Conservation (phyloP, 2,329 filamentous ascomycete species). For the Colletotrichum nymphaeae region DNA sequence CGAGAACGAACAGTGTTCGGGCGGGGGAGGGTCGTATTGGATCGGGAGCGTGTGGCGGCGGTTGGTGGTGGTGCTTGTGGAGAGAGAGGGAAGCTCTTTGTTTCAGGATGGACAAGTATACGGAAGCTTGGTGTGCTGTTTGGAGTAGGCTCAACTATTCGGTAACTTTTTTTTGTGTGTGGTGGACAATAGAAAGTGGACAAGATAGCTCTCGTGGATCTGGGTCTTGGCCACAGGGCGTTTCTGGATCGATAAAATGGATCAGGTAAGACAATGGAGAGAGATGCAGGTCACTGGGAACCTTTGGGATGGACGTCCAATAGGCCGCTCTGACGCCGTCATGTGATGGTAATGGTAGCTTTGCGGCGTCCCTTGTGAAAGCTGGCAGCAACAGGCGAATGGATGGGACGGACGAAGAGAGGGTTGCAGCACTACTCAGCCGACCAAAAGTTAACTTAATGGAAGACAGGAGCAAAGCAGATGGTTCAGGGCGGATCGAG, state of each 20-base stretch:
- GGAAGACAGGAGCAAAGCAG: background rate
- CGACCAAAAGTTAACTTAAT: background rate
- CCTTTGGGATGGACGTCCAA: slow-evolving; percentile 14
- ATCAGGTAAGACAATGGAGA: slow-evolving; percentile 5
- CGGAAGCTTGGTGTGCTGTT: background rate
- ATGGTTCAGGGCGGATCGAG: background rate
- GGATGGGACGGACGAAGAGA: background rate
- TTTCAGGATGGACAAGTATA: slow-evolving; percentile 9
- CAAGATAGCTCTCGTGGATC: slow-evolving; percentile 5
- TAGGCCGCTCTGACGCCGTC: slow-evolving; percentile 23
- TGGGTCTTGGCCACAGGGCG: slow-evolving; percentile 3
- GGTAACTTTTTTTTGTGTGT: background rate
- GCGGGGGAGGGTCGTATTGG: background rate
- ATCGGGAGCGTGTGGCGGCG: background rate
- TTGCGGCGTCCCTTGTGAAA: slow-evolving; percentile 12
- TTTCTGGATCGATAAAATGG: slow-evolving; percentile 14
- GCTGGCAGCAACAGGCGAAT: slow-evolving; percentile 19
- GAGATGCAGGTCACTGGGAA: slow-evolving; percentile 21
- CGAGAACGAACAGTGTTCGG: background rate
- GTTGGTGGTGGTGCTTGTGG: background rate
- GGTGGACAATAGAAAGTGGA: background rate
- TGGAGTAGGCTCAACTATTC: background rate
- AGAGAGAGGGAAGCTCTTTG: slow-evolving; percentile 9
- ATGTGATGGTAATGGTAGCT: slow-evolving; percentile 30
- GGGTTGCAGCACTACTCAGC: background rate